phyloP scores from a whole-genome alignment of 768 basidiomycete genomes.

The Pulveroboletus ravenelii region DNA sequence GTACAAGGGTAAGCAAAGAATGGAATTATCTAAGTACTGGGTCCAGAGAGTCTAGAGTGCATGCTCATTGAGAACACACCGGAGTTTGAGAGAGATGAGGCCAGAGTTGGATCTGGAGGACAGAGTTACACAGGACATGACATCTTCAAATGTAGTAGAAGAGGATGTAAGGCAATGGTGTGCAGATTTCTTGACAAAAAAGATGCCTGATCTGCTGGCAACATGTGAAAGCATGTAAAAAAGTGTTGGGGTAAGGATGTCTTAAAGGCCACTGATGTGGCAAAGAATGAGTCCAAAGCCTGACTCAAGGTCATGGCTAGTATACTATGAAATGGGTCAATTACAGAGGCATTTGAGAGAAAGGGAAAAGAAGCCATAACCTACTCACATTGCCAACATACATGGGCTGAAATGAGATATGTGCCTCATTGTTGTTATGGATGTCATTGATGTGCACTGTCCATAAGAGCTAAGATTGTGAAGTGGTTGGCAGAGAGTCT shows the following conservation, averaged over 20 bases:
- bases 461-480: neutral
- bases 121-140: too few relatives aligned
- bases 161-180: neutral
- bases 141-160: too few relatives aligned
- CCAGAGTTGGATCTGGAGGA: too few relatives aligned
- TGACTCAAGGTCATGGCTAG: neutral
- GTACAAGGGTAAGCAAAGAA: too few relatives aligned
- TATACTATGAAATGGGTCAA: neutral
- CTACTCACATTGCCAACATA: neutral
- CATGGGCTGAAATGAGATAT: neutral
- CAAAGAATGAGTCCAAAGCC: too few relatives aligned
- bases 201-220: neutral
- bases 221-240: neutral
- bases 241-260: neutral
- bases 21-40: too few relatives aligned
- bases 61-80: too few relatives aligned
- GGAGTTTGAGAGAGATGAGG: too few relatives aligned
- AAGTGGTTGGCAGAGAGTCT: neutral
- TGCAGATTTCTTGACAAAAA: neutral
- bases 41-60: too few relatives aligned
- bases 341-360: neutral
- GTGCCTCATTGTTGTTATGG: neutral
- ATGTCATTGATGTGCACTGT: neutral
- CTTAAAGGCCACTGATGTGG: neutral
- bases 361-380: neutral